Conservation (phyloP, 495 filamentous ascomycete species). For the Penicillium paradoxum region DNA sequence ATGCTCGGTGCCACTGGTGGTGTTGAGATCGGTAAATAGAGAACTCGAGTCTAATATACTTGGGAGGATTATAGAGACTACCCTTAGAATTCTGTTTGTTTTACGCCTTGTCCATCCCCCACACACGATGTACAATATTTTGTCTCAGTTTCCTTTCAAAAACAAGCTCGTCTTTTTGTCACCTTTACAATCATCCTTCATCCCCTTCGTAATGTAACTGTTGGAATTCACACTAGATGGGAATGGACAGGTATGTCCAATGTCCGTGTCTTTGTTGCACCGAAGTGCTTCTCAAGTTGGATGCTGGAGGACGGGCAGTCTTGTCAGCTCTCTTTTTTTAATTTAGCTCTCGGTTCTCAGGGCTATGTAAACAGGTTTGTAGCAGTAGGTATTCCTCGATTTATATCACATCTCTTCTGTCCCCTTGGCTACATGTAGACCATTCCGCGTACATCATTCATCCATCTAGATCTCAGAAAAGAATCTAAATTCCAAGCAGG, state of each 20-base stretch:
- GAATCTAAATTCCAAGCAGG: too few species aligned
- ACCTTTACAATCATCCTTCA: neutral
- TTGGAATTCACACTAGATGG: too few species aligned
- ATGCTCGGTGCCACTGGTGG: slow-evolving; percentile 65
- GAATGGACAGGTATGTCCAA: neutral
- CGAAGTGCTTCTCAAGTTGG: too few species aligned
- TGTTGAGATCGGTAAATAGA: slow-evolving; percentile 67
- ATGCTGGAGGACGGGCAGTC: too few species aligned
- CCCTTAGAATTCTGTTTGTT: slow-evolving; percentile 32
- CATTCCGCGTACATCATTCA: too few species aligned
- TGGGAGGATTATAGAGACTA: slow-evolving; percentile 36
- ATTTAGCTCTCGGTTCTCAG: too few species aligned
- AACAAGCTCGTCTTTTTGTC: slow-evolving; percentile 27
- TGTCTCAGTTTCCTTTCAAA: slow-evolving; percentile 29
- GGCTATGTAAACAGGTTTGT: too few species aligned
- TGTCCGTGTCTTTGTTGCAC: neutral
- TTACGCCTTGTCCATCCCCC: slow-evolving; percentile 27
- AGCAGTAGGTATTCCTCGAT: too few species aligned
- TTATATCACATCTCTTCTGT: too few species aligned
- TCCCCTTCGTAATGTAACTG: neutral
- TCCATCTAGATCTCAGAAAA: too few species aligned
- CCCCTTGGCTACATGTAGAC: too few species aligned
- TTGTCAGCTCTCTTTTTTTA: too few species aligned
- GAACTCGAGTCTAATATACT: slow-evolving; percentile 16
- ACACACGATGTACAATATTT: slow-evolving; percentile 32